Conservation (phyloP, 176 grass and related monocot genomes). For the Carex pumila region DNA sequence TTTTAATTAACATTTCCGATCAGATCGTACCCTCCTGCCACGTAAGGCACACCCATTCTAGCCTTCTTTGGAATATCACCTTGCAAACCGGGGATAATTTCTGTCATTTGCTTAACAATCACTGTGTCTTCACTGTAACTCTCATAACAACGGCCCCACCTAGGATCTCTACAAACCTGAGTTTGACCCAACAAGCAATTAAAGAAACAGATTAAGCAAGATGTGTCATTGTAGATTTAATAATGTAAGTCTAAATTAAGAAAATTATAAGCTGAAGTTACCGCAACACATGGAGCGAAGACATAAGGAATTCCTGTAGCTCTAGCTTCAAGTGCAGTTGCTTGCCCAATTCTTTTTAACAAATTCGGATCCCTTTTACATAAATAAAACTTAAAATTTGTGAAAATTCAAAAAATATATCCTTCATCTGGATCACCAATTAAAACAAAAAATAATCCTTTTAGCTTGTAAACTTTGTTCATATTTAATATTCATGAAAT, state of each 20-base stretch:
- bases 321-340: slow-evolving; percentile 63
- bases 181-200: not conserved
- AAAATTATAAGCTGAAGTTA: slow-evolving; percentile 7
- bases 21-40: slow-evolving; percentile 38
- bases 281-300: slow-evolving; percentile 84
- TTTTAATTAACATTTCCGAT: not conserved
- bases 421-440: too few relatives aligned
- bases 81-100: slow-evolving; percentile 51
- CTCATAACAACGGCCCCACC: slow-evolving; percentile 90
- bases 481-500: too few relatives aligned
- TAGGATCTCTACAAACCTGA: slow-evolving; percentile 78
- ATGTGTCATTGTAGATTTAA: not conserved
- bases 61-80: slow-evolving; percentile 42
- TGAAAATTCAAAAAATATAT: not conserved
- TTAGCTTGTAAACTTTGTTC: too few relatives aligned
- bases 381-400: not conserved
- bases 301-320: slow-evolving; percentile 79
- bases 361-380: slow-evolving; percentile 40
- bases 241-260: not conserved
- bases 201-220: not conserved
- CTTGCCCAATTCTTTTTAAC: slow-evolving; percentile 54
- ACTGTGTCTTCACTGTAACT: slow-evolving; percentile 76
- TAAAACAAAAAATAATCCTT: too few relatives aligned
- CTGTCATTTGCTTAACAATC: slow-evolving; percentile 67
- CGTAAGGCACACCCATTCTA: slow-evolving; percentile 49